Evolutionary conservation across 2,329 filamentous ascomycete species (phyloP), one percentile per base, ranked within the genome.

Genomic region (Dactylellina haptotyla): DNA sequence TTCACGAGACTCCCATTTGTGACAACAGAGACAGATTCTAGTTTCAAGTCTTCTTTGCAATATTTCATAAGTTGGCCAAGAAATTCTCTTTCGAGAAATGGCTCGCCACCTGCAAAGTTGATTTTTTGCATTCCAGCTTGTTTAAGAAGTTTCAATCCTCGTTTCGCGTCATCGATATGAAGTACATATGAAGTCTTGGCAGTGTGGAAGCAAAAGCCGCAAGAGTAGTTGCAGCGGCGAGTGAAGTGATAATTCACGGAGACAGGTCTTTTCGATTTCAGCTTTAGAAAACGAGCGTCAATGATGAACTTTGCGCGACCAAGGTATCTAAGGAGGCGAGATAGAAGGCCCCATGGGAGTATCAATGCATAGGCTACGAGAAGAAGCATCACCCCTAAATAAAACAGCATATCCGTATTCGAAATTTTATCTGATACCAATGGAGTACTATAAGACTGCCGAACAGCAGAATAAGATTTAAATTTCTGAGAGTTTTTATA

Each of bases 161-260:
- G 74, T 76, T 85, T 83, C 37, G 83, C 83, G 0, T 83, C 78
- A 0, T 79, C 77, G n/a, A 82, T 75, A 3, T 79, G 67, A 1
- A 81, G 80, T 2, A 84, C 81, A 76, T 84, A 79, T 1, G 83
- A 84, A 0, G 81, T 82, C 34, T 80, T 85, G 4, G 82, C 84
- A 1, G 85, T 87, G 77, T 87, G 85, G 80, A 87, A 87, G 78
- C 85, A 87, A 79, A 87, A 87, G 6, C 81, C 83, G 77, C 85
- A 86, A 4, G 77, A 77, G 25, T 82, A 81, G 59, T 37, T 76
- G 23, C 12, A 64, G 25, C 59, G 43, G 4, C 59, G 59, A 6
- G 59, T 64, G 20, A 64, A 56, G 23, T 64, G 59, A 10, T 64
- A 64, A 37, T 64, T 64, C 9, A 64, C 59, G 1, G 48, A 64